phyloP scores from a whole-genome alignment of 169 alveolate species.

The Babesia gibsoni region DNA sequence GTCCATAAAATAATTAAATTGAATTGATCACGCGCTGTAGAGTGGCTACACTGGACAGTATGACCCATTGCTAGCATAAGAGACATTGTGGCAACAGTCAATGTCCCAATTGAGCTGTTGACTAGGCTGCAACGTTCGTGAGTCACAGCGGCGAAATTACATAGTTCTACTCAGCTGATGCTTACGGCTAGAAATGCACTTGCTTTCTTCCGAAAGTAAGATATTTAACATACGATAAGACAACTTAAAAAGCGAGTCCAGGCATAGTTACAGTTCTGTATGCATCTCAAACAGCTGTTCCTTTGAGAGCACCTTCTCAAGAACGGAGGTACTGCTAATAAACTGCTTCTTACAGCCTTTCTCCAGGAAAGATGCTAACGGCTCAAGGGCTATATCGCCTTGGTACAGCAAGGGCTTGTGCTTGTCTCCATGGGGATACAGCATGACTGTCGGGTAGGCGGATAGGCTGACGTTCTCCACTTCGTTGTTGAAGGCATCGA shows the following conservation, averaged over 20 bases:
- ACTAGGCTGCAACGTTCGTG: no score
- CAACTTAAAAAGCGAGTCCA: background rate
- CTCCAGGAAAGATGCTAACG: conserved; percentile 37
- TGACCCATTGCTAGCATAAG: no score
- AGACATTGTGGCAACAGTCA: no score
- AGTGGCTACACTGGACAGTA: no score
- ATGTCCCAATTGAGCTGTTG: no score
- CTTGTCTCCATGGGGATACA: conserved; percentile 56
- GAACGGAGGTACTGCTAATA: conserved; percentile 7
- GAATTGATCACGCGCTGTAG: no score
- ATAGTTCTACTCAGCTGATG: no score
- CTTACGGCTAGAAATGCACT: no score
- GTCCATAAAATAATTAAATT: no score
- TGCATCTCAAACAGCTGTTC: conserved; percentile 55
- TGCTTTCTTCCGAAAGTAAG: no score
- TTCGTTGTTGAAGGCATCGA: conserved; percentile 64
- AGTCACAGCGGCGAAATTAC: no score
- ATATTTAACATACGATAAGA: background rate
- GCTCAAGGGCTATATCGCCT: conserved; percentile 20
- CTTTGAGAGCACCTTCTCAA: conserved; percentile 13
- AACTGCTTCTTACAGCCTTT: conserved; percentile 19
- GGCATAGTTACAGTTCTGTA: conserved; percentile 42
- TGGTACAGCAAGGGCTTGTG: conserved; percentile 27
- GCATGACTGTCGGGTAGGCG: conserved; percentile 36
- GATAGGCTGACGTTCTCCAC: conserved; percentile 38